These are phyloP conservation scores for Phytophthora pseudosyringae DNA, from an alignment of 352 stramenopile species.

Conservation along the genomic window DNA sequence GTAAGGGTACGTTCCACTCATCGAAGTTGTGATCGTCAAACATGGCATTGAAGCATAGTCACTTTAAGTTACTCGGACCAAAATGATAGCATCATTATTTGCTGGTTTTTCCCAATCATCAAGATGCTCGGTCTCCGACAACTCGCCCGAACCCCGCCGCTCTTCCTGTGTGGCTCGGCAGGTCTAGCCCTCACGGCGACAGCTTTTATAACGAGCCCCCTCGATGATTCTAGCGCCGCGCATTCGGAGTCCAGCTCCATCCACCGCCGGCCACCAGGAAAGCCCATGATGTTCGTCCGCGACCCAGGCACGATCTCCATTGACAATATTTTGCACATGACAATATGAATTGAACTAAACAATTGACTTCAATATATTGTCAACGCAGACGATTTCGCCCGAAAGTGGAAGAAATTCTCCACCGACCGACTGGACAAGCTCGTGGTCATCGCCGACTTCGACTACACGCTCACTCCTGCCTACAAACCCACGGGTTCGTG, in stretches of 20 bases:
- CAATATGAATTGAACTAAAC: too few species aligned
- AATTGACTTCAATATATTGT: not conserved
- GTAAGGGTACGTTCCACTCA: too few species aligned
- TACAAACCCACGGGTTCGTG: constrained; percentile 55
- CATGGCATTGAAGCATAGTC: too few species aligned
- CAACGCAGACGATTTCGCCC: constrained; percentile 62
- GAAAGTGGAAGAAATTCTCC: constrained; percentile 82
- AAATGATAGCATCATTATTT: constrained; percentile 9
- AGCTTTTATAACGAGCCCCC: not conserved
- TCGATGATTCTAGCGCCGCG: not conserved
- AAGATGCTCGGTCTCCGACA: constrained; percentile 8
- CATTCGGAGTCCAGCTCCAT: constrained; percentile 8
- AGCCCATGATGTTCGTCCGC: constrained; percentile 49
- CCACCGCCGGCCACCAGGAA: constrained; percentile 28
- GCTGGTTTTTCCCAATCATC: not conserved
- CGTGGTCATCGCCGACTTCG: constrained; percentile 85
- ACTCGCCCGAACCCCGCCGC: constrained; percentile 10
- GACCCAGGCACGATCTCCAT: constrained; percentile 22
- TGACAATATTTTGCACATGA: constrained; percentile 3
- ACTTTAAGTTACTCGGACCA: too few species aligned
- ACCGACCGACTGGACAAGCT: constrained; percentile 71
- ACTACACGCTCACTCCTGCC: constrained; percentile 80
- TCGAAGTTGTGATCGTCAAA: too few species aligned
- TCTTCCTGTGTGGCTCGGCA: constrained; percentile 16
- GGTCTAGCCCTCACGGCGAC: constrained; percentile 14